phyloP scores from a whole-genome alignment of 2,329 filamentous ascomycete species.

The Pestalotiopsis sp. region DNA sequence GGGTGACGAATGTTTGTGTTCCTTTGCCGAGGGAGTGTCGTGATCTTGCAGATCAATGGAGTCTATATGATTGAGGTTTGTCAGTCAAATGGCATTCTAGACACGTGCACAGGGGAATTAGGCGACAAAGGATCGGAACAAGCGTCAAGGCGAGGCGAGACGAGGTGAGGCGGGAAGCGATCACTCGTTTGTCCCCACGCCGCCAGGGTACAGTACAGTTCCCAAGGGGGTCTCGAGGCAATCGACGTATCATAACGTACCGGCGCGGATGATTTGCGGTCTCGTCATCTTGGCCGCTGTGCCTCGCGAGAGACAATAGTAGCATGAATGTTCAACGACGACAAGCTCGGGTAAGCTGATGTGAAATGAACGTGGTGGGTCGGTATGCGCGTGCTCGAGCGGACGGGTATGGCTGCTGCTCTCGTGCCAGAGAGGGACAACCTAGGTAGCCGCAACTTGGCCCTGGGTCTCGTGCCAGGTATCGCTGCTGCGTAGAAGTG shows the following conservation, averaged over 20 bases:
- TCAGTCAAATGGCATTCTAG: constrained; percentile 30
- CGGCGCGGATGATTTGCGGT: constrained; percentile 62
- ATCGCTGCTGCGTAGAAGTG: neutral
- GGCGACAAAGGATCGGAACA: neutral
- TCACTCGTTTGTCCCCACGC: neutral
- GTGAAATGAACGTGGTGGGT: constrained; percentile 12
- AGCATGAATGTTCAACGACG: constrained; percentile 31
- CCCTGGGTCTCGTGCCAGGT: neutral
- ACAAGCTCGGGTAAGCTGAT: constrained; percentile 20
- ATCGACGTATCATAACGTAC: constrained; percentile 42
- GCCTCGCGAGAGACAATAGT: constrained; percentile 19
- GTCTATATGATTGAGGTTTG: constrained; percentile 56
- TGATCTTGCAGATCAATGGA: constrained; percentile 93
- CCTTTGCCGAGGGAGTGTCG: constrained; percentile 79
- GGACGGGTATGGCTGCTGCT: neutral
- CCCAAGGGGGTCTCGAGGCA: neutral
- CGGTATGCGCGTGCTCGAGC: neutral
- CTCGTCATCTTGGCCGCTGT: constrained; percentile 54
- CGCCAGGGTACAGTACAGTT: neutral
- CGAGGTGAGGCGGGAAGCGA: neutral
- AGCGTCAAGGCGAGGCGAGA: neutral
- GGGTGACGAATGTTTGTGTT: constrained; percentile 58
- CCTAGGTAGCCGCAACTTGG: neutral
- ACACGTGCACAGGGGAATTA: neutral
- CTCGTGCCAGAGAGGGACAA: neutral